Percentiles rank a stretch among this genome's conserved stretches.
These are phyloP conservation scores for Rhododendron mucronatum DNA, from an alignment of 148 eudicot species.

Conservation along the genomic window DNA sequence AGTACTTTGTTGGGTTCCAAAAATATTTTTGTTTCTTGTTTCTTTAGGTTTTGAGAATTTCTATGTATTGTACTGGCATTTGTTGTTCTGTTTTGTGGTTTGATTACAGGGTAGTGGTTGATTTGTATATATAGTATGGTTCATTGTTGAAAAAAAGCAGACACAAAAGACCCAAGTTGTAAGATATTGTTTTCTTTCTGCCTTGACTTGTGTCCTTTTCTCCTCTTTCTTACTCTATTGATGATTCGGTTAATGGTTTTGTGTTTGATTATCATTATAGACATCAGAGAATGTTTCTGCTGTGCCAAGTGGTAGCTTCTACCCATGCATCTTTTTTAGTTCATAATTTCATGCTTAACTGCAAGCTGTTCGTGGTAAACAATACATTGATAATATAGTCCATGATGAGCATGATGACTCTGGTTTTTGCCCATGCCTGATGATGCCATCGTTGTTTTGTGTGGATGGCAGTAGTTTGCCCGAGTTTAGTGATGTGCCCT, in stretches of 20 bases:
- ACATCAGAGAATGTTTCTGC: not conserved
- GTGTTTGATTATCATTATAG: not conserved
- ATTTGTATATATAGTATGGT: not conserved
- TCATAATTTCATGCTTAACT: not conserved
- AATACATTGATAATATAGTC: not conserved
- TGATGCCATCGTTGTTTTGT: not conserved
- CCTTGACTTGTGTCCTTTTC: not conserved
- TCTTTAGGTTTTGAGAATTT: not conserved
- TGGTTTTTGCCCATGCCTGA: not conserved
- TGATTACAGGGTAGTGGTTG: not conserved
- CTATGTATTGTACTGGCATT: no score
- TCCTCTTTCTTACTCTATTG: not conserved
- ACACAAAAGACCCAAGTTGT: not conserved
- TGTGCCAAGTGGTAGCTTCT: not conserved
- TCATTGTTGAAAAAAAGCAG: not conserved
- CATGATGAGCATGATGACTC: not conserved
- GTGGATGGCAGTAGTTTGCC: not conserved
- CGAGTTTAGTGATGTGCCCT: not conserved
- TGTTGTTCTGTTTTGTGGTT: not conserved
- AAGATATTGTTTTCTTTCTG: not conserved
- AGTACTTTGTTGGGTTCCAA: not conserved
- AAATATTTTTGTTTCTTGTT: not conserved
- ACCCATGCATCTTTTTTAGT: not conserved
- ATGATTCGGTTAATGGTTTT: not conserved
- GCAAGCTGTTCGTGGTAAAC: not conserved